Conservation (phyloP, 805 yeast species). For the Metschnikowia cerradonensis region DNA sequence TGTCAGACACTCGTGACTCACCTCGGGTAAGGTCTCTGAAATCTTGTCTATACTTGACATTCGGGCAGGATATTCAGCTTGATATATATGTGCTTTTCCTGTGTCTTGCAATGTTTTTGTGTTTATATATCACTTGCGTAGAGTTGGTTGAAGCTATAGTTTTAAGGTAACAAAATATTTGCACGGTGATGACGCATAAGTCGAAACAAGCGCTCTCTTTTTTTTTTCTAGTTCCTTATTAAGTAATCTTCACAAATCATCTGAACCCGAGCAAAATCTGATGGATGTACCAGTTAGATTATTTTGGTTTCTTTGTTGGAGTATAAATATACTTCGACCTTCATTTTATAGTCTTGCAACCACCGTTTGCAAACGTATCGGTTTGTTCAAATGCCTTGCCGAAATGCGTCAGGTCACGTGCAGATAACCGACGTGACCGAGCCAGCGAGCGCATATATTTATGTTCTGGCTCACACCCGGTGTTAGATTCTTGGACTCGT, state of each 20-base stretch:
- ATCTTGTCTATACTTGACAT: conserved; percentile 1
- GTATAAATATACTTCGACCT: neutral
- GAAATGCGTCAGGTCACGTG: conserved; percentile 1
- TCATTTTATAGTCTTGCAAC: neutral
- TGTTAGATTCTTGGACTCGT: too few relatives aligned
- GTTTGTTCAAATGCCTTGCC: neutral
- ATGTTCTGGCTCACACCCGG: neutral
- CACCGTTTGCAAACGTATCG: neutral
- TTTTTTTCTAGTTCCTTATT: neutral
- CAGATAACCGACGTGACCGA: neutral
- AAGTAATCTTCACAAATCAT: neutral
- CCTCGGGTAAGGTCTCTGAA: neutral
- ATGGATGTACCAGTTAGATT: neutral
- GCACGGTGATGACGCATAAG: conserved; percentile 1
- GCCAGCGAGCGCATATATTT: neutral
- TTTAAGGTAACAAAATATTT: neutral
- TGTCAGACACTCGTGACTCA: conserved; percentile 7
- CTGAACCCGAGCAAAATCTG: neutral
- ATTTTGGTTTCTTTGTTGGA: neutral
- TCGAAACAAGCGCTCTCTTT: neutral
- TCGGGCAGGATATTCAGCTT: too few relatives aligned
- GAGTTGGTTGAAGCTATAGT: neutral
- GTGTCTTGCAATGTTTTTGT: neutral
- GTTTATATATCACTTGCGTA: neutral
- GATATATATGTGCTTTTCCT: too few relatives aligned